Evolutionary conservation across 1,284 basidiomycete genomes (phyloP).

Genomic region (Puccinia coronata): DNA sequence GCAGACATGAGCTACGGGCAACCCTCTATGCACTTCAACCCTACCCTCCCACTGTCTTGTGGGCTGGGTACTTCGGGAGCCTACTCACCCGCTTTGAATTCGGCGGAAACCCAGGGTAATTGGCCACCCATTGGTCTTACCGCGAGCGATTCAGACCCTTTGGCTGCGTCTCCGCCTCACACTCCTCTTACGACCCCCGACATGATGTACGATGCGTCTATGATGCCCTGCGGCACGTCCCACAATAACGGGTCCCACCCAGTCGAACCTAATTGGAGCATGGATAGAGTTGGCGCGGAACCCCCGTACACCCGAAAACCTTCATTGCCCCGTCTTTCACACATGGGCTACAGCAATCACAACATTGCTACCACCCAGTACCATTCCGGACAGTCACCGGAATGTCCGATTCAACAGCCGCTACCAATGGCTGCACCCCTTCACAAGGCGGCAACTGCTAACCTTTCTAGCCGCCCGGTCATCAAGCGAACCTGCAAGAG

Average conservation of each 20-base stretch:
- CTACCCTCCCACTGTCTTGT: constrained; percentile 2
- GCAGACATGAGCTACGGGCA: not conserved
- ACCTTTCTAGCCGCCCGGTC: not conserved
- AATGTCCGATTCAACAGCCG: not conserved
- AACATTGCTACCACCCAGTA: not conserved
- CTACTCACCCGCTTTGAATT: constrained; percentile 13
- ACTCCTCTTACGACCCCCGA: constrained; percentile 33
- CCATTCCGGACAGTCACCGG: not conserved
- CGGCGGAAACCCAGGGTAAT: not conserved
- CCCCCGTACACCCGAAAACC: constrained; percentile 9
- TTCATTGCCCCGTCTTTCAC: constrained; percentile 9
- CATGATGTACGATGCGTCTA: constrained; percentile 12
- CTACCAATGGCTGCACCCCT: not conserved
- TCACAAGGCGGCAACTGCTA: not conserved
- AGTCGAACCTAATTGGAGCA: constrained; percentile 7
- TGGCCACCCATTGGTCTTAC: constrained; percentile 19
- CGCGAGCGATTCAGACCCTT: constrained; percentile 17
- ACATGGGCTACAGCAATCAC: not conserved
- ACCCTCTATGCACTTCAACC: constrained; percentile 1
- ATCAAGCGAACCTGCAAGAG: constrained; percentile 6
- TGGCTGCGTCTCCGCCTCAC: constrained; percentile 19
- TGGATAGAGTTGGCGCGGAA: not conserved
- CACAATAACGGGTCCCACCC: not conserved
- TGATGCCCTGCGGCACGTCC: not conserved
- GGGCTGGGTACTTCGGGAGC: not conserved